Evolutionary conservation across 1,139 yeast species (phyloP), one percentile per base, ranked within the genome.

Genomic region (Meyerozyma elateridarum): DNA sequence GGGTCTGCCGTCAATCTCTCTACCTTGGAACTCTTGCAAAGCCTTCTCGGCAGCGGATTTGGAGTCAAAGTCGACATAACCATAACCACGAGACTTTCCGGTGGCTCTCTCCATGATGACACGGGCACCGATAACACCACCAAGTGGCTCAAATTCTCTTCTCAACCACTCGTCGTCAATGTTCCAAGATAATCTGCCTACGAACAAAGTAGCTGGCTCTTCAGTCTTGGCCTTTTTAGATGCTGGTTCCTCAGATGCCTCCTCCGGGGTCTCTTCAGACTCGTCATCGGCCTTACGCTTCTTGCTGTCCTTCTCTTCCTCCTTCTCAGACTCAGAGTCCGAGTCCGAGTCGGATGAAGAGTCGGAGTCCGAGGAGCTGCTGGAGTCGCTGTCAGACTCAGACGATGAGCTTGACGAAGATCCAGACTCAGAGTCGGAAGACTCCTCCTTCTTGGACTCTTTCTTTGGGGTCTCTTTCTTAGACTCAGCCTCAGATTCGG

Each of bases 151-250:
- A 59, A 91, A 91, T 69, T 87, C 96, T 46, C 80, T 70, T 61
- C 72, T 72, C 60, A 91, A 78, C 95, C 95, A 85, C 38, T 79
- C 95, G 56, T 88, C 97, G 54, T 91, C 98, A 53, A 91, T 75
- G 65, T 81, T 85, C 97, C 97, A 91, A 20, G 98, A 88, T 53
- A 91, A 78, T 70, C 97, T 81, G 52, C 98, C 98, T 45, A 88
- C 97, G 54, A 91, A 91, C 48, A 91, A 65, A 42, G 97, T 91
- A 39, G 91, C 85, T 51, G 89, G 84, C 61, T 84, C 85, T 25
- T 49, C 54, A 33, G 47, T 41, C 54, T 59, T 64, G 33, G 58
- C 51, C 50, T 62, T 65, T 54, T 65, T 64, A 36, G 52, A 35
- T 16, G 37, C 51, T 38, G 65, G 64, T 47, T 57, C 64, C 44